These are phyloP conservation scores for Saccharum spontaneum DNA, from an alignment of 176 grass and related monocot genomes.

Conservation along the genomic window DNA sequence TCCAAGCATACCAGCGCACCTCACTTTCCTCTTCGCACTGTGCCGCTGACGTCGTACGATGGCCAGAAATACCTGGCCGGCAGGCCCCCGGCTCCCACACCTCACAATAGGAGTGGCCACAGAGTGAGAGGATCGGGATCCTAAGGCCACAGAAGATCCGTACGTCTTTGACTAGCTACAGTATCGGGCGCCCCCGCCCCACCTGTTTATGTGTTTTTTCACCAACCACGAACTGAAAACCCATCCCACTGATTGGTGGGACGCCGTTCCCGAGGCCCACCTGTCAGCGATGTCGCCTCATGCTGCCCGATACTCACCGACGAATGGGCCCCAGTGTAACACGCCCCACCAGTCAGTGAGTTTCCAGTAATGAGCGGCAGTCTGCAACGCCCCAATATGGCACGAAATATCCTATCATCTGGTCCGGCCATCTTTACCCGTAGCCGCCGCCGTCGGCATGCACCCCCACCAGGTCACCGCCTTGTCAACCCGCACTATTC, in stretches of 20 bases:
- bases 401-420: slow-evolving; percentile 30
- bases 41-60: background rate
- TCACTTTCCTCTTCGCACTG: background rate
- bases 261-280: background rate
- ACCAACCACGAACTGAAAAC: background rate
- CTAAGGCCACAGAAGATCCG: slow-evolving; percentile 18
- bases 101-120: background rate
- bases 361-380: background rate
- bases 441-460: slow-evolving; percentile 41
- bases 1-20: background rate
- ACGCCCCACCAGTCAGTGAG: background rate
- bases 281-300: background rate
- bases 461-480: background rate
- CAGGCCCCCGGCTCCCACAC: background rate
- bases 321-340: rapidly evolving
- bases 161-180: slow-evolving; percentile 37
- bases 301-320: rapidly evolving
- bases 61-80: background rate
- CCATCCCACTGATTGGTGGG: too few species aligned
- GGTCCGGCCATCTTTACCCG: slow-evolving; percentile 7
- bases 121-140: background rate
- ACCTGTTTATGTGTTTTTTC: background rate
- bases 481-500: background rate
- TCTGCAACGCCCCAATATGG: background rate
- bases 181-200: background rate